These are phyloP conservation scores for Cylindrodendrum hubeiense DNA, from an alignment of 2,329 filamentous ascomycete species.

Conservation along the genomic window DNA sequence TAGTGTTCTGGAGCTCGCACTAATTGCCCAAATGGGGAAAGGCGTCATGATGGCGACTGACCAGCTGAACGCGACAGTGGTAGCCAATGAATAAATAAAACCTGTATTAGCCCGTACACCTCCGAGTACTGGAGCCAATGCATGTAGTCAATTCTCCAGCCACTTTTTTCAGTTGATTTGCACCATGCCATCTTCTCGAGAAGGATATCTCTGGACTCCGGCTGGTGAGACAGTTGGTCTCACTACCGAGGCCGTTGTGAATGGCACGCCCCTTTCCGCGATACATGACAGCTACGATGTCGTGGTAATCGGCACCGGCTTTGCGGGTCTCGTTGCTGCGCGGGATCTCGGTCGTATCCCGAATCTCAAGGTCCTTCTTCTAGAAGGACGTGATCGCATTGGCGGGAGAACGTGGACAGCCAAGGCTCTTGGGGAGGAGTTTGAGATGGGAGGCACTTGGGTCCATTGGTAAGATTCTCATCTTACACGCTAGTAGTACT, in stretches of 20 bases:
- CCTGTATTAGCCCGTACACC: background rate
- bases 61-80: background rate
- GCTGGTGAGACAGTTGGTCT: conserved; percentile 14
- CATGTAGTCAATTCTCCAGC: background rate
- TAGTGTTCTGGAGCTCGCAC: background rate
- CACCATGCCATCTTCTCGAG: conserved; percentile 24
- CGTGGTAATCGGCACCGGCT: conserved; percentile 28
- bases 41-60: background rate
- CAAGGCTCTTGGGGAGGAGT: conserved; percentile 45
- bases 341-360: conserved; percentile 9
- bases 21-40: background rate
- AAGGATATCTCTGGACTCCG: conserved; percentile 32
- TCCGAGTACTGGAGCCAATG: background rate
- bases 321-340: conserved; percentile 27
- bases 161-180: background rate
- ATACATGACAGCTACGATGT: conserved; percentile 26
- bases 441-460: conserved; percentile 59
- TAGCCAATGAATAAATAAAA: background rate
- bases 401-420: conserved; percentile 57
- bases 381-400: conserved; percentile 57
- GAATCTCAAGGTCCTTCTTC: conserved; percentile 41
- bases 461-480: conserved; percentile 49
- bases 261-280: background rate
- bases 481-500: too few species aligned
- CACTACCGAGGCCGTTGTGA: conserved; percentile 25